phyloP scores from a whole-genome alignment of 2,329 filamentous ascomycete genomes.

The Clonostachys byssicola region DNA sequence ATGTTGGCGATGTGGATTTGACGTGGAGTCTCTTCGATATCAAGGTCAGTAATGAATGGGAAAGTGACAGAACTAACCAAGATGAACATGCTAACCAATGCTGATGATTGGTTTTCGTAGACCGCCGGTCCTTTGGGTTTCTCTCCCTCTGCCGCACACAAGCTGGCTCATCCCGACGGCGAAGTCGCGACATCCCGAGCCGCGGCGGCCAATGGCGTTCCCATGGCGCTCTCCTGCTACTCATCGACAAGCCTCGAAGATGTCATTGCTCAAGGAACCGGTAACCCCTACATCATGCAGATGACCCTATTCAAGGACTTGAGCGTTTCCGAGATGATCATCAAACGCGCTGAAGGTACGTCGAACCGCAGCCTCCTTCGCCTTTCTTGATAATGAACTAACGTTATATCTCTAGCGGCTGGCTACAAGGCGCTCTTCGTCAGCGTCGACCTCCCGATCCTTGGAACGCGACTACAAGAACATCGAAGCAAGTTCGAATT shows the following conservation, averaged over 20 bases:
- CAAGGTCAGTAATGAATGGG: too few relatives aligned
- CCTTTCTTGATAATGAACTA: background rate
- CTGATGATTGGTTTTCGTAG: too few relatives aligned
- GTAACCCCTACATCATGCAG: conserved; percentile 47
- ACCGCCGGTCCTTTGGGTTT: too few relatives aligned
- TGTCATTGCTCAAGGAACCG: conserved; percentile 39
- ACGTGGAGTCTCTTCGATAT: too few relatives aligned
- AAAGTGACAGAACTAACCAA: too few relatives aligned
- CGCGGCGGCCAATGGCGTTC: conserved; percentile 50
- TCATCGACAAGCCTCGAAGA: conserved; percentile 56
- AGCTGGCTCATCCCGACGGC: conserved; percentile 49
- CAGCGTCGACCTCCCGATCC: conserved; percentile 14
- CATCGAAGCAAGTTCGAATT: conserved; percentile 12
- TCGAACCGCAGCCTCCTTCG: background rate
- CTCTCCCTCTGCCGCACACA: conserved; percentile 50
- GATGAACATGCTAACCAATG: too few relatives aligned
- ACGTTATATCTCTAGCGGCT: background rate
- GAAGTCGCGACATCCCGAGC: conserved; percentile 34
- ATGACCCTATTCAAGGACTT: conserved; percentile 47
- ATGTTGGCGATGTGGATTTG: too few relatives aligned
- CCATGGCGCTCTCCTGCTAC: conserved; percentile 61
- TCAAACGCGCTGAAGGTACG: conserved; percentile 29
- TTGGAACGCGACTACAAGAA: conserved; percentile 13
- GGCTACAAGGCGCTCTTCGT: conserved; percentile 18
- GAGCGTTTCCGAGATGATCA: conserved; percentile 28